Percentiles rank a stretch among this genome's conserved stretches.
Conservation (phyloP, 805 yeast species). For the Starmerella powellii region DNA sequence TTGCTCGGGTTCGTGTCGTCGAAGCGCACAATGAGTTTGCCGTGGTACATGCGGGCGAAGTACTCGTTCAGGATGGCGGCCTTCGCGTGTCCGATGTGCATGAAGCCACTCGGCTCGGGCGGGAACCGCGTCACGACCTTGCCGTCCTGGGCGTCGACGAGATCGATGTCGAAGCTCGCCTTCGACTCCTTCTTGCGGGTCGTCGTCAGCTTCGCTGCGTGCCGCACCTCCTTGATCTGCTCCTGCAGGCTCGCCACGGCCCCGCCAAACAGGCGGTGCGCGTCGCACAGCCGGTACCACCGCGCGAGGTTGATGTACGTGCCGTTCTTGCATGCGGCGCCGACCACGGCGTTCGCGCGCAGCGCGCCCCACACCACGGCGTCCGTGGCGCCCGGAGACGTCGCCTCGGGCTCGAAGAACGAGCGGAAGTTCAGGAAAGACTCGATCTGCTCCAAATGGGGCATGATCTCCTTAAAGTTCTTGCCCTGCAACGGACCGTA, state of each 20-base stretch:
- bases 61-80: slow-evolving; percentile 95
- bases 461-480: slow-evolving; percentile 77
- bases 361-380: slow-evolving; percentile 86
- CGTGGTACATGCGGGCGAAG: slow-evolving; percentile 90
- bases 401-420: slow-evolving; percentile 46
- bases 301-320: slow-evolving; percentile 78
- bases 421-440: slow-evolving; percentile 76
- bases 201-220: slow-evolving; percentile 49
- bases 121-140: slow-evolving; percentile 98
- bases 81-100: slow-evolving; percentile 98
- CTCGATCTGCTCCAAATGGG: slow-evolving; percentile 68
- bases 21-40: slow-evolving; percentile 90
- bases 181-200: slow-evolving; percentile 72
- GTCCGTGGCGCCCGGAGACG: slow-evolving; percentile 58
- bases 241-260: slow-evolving; percentile 55
- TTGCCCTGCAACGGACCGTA: slow-evolving; percentile 57
- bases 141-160: slow-evolving; percentile 84
- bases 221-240: slow-evolving; percentile 62
- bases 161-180: slow-evolving; percentile 89
- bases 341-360: slow-evolving; percentile 87
- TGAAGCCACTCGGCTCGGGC: slow-evolving; percentile 98
- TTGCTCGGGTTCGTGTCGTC: slow-evolving; percentile 98
- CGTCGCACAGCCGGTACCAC: slow-evolving; percentile 76
- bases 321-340: slow-evolving; percentile 74
- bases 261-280: slow-evolving; percentile 50